Evolutionary conservation across 345 rosid species (phyloP), one percentile per base, ranked within the genome.

Genomic region (Theobroma cacao): DNA sequence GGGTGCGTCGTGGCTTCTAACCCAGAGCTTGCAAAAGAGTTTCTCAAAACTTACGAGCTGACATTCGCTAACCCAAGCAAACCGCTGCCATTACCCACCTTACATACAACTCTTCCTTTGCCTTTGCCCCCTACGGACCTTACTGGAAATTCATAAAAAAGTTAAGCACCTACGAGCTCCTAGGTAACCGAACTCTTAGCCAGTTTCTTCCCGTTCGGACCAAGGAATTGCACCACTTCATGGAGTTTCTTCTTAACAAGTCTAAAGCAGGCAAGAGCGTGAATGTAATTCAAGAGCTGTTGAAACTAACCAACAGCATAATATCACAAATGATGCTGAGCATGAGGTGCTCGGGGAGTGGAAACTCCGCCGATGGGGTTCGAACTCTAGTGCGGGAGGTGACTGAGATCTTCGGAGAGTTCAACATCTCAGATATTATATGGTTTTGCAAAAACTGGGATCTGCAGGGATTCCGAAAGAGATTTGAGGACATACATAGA

Each of bases 291-390:
- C 56, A 89, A 28, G 90, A 87, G 71, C 60, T 89, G 67, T 24
- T 83, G 40, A 89, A 81, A 74, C 24, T 84, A 9, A 67, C 90
- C 2, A 85, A 81, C 77, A 87, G 85, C 74, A 40, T 82, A 2
- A 85, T 89, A 15, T 85, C 89, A 7, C 81, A 78, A 13, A 89
- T 89, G 86, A 87, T 89, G 88, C 34, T 87, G 15, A 73, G 89
- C 62, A 74, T 85, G 12, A 72, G 88, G 75, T 79, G 84, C 30
- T 81, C 86, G 0, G 89, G 82, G 28, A 26, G 70, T 2, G 85
- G 81, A 1, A 74, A 73, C 13, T 72, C 77, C 33, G 88, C 85
- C 8, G 85, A 84, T 8, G 85, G 69, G 22, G 84, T 73, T 0
- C 73, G 88, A 72, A 73, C 58, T 3, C 68, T 84, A 9, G 77